Evolutionary conservation across 345 rosid genomes (phyloP).

Genomic region (Nephelium lappaceum): DNA sequence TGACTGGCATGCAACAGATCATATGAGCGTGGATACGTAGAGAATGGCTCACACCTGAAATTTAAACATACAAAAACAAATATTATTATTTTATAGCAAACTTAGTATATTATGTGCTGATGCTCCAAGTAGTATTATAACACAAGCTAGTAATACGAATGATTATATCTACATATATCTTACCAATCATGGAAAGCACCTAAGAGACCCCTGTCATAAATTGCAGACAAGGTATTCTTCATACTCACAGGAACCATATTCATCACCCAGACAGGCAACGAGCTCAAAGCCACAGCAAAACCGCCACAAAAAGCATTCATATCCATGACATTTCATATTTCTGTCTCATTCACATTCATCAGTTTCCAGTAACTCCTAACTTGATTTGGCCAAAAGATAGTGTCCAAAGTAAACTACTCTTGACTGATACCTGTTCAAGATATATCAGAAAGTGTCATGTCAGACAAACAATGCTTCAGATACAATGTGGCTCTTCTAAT

Average conservation of each 20-base stretch:
- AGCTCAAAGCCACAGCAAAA: conserved; percentile 20
- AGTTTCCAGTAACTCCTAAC: conserved; percentile 66
- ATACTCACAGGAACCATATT: conserved; percentile 73
- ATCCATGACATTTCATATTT: too few species aligned
- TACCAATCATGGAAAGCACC: conserved; percentile 97
- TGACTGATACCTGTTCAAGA: conserved; percentile 55
- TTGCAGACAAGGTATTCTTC: conserved; percentile 75
- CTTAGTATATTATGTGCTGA: background rate
- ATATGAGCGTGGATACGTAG: conserved; percentile 90
- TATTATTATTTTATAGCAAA: background rate
- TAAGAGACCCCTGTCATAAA: conserved; percentile 71
- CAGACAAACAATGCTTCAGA: conserved; percentile 1
- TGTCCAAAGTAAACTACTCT: conserved; percentile 62
- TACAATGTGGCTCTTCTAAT: background rate
- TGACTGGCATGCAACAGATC: conserved; percentile 80
- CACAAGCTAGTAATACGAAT: conserved; percentile 7
- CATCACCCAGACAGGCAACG: conserved; percentile 47
- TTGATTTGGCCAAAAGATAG: conserved; percentile 38
- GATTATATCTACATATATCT: conserved; percentile 19
- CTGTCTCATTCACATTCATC: conserved; percentile 54
- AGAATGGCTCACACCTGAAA: conserved; percentile 91
- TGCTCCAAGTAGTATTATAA: conserved; percentile 4
- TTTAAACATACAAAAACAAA: conserved; percentile 4
- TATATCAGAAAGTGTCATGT: conserved; percentile 6
- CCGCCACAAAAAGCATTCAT: conserved; percentile 52